Conservation (phyloP, 148 eudicot genomes). For the Chenopodium formosanum region DNA sequence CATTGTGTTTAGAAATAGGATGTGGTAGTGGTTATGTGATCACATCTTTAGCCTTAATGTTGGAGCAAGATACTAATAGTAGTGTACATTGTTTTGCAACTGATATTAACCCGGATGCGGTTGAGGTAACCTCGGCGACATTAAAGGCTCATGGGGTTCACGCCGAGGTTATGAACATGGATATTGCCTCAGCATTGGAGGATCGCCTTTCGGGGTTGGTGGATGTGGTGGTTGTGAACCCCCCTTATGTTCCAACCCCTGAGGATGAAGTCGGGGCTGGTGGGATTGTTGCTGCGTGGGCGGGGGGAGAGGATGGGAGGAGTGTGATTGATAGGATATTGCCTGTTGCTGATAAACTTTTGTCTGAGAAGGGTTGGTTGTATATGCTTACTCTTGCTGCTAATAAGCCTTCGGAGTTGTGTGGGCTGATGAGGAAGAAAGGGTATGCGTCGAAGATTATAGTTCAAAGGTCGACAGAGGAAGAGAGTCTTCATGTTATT, state of each 20-base stretch:
- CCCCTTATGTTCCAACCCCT: conserved; percentile 97
- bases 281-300: conserved; percentile 87
- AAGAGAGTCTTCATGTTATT: conserved; percentile 80
- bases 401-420: conserved; percentile 73
- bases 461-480: conserved; percentile 87
- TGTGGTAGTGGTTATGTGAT: conserved; percentile 94
- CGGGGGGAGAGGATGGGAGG: conserved; percentile 93
- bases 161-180: conserved; percentile 69
- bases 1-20: conserved; percentile 85
- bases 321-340: conserved; percentile 76
- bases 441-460: conserved; percentile 76
- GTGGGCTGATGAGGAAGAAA: conserved; percentile 69
- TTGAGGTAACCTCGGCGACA: conserved; percentile 57
- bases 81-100: conserved; percentile 71
- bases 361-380: conserved; percentile 83
- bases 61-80: conserved; percentile 37
- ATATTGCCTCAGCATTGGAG: conserved; percentile 74
- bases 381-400: conserved; percentile 72
- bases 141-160: conserved; percentile 73
- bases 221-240: conserved; percentile 88
- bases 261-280: conserved; percentile 81
- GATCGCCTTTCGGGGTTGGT: conserved; percentile 55
- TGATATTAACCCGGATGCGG: conserved; percentile 76
- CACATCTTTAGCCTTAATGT: conserved; percentile 82
- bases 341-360: conserved; percentile 70